Evolutionary conservation across 2,329 filamentous ascomycete genomes (phyloP).

Genomic region (Sclerotinia borealis): DNA sequence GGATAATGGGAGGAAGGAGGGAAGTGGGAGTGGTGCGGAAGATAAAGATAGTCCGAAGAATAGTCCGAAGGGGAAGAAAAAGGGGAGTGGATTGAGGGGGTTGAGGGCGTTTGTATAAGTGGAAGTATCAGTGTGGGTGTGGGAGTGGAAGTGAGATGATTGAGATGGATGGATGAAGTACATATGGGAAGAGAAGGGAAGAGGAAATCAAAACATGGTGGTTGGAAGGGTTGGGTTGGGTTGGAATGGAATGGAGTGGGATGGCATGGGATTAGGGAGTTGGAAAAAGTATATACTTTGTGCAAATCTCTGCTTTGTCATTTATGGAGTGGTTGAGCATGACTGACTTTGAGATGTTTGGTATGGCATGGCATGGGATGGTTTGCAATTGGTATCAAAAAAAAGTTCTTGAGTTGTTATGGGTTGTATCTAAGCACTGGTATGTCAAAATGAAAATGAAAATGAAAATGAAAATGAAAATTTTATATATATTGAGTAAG

Average conservation of each 20-base stretch:
- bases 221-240: not conserved
- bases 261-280: not conserved
- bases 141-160: not conserved
- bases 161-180: not conserved
- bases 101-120: conserved; percentile 8
- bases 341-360: not conserved
- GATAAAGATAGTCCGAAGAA: conserved; percentile 20
- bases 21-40: conserved; percentile 15
- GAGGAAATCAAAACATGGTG: not conserved
- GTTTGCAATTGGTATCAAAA: not conserved
- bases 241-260: not conserved
- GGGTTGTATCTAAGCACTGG: not conserved
- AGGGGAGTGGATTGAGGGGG: not conserved
- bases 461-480: too few relatives aligned
- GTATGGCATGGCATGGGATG: not conserved
- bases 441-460: too few relatives aligned
- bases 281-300: conserved; percentile 1
- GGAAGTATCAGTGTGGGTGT: too few relatives aligned
- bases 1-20: not conserved
- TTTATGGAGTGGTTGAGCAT: not conserved
- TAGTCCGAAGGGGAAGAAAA: conserved; percentile 6
- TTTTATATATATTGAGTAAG: too few relatives aligned
- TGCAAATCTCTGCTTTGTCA: not conserved
- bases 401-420: not conserved
- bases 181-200: not conserved